Base-by-base conservation (phyloP, 2,329 filamentous ascomycete genomes). In the Pseudogymnoascus sp. region DNA sequence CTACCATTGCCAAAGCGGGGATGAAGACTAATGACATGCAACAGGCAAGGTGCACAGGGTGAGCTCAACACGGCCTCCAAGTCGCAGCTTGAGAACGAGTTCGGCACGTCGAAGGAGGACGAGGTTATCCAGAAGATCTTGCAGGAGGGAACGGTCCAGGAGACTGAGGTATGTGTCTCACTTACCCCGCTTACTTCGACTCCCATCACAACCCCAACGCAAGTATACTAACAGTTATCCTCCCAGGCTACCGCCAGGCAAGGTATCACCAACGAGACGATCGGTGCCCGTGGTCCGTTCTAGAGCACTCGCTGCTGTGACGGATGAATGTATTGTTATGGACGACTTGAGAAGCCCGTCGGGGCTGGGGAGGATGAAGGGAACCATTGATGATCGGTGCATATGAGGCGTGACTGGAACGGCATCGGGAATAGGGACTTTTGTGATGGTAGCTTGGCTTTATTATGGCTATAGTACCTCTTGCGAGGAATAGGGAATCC, bases 81-180 rank as follows among this genome's bases (percentile, higher is more conserved):
- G 68, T 77, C 80, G 47, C 81, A 81, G 57, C 81, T 99, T 4
- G 87, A 95, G 72, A 88, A 86, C 69, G 93, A 97, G 78, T 99
- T 99, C 70, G 91, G 90, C 69, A 93, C 91, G 12, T 78, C 81
- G 69, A 81, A 86, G 63, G 87, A 91, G 23, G 93, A 97, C 6
- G 89, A 93, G 0, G 87, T 89, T 65, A 88, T 97, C 72, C 85
- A 85, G 77, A 80, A 86, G 77, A 96, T 99, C 67, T 79, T 97
- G 45, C 83, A 91, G 78, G 84, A 85, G 74, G 93, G 93, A 21
- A 80, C 80, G 14, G 74, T 88, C 63, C 88, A 95, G 77, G 82
- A 85, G 71, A 73, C 75, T 40, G 76, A 80, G 75, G 85, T 86
- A 77, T 67, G 80, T 75, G 54, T 45, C 60, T 26, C n/a, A 12